Base-by-base conservation (phyloP, 2,329 filamentous ascomycete species). In the Xylaria sp. region DNA sequence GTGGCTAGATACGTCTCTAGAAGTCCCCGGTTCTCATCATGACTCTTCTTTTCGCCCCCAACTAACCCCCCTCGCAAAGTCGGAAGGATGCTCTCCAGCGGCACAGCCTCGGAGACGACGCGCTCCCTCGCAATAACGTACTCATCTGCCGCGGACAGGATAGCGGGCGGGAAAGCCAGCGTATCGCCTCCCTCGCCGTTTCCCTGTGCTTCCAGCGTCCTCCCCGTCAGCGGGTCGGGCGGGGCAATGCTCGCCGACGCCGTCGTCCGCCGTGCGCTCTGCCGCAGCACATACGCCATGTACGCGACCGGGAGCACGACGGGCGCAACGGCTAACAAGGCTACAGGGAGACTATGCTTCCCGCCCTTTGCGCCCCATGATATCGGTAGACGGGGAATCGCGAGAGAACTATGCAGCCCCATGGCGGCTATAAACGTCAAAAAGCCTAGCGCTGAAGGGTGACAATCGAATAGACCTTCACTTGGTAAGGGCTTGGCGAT, bases 121-220 rank as follows among this genome's bases (percentile, higher is more conserved):
- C 72, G 65, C 51, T 76, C 74, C 11, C 66, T 57, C 12, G 71
- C 70, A 3, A 75, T 34, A 60, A 75, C 67, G 60, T 67, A 72
- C 3, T 54, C 17, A 0, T 55, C 67, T 12, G 11, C 34, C 9
- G 61, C 59, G 1, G 45, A 51, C 5, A 61, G 59, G 4, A 75
- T 60, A 5, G 39, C 54, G 3, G 59, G 11, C 21, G 73, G 66
- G 45, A 75, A n/a, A 1, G 62, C 64, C 1, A 17, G 14, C 19
- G 36, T 27, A 36, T 61, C 64, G 6, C 12, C 27, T 19, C 39
- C n/a, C 1, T 11, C 27, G 30, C 58, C 64, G 6, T 6, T 19
- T 19, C 39, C n/a, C 1, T 11, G 19, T 1, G 56, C 50, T 6
- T n/a, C 58, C 56, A 9, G 14, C 61, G 3, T 51, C 45, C 0